Percentiles rank a stretch among this genome's conserved stretches.
phyloP scores from a whole-genome alignment of 1,284 basidiomycete species.

The Vanrija pseudolonga region DNA sequence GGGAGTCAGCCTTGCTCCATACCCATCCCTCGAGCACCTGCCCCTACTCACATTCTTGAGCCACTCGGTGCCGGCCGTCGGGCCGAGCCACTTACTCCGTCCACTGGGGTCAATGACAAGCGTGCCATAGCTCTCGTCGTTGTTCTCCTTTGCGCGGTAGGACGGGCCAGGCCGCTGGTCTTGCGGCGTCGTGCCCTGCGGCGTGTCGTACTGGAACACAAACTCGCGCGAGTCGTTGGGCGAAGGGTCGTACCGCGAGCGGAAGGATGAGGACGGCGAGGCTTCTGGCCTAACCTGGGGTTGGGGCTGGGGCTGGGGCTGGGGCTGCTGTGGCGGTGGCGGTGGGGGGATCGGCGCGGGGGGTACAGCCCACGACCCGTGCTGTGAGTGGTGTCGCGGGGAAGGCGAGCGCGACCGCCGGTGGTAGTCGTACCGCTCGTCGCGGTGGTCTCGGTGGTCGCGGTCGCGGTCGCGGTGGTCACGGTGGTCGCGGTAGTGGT shows the following conservation, averaged over 20 bases:
- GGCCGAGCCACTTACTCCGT: slow-evolving; percentile 33
- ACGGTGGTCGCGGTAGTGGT: not conserved
- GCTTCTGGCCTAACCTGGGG: too few relatives aligned
- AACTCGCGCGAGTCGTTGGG: not conserved
- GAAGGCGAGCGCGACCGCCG: not conserved
- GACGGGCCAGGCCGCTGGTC: not conserved
- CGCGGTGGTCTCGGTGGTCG: not conserved
- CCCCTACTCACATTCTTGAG: slow-evolving; percentile 28
- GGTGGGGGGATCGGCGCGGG: not conserved
- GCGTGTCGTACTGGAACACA: not conserved
- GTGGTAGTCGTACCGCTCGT: not conserved
- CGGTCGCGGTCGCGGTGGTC: not conserved
- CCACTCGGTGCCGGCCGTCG: slow-evolving; percentile 39
- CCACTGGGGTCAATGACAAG: slow-evolving; percentile 32
- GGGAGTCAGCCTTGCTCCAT: not conserved
- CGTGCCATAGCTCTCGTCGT: slow-evolving; percentile 34
- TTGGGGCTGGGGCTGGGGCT: too few relatives aligned
- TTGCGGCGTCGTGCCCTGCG: not conserved
- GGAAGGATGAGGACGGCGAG: too few relatives aligned
- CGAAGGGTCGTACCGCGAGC: not conserved
- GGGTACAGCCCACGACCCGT: not conserved
- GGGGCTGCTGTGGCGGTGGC: not conserved
- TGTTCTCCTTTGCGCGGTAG: not conserved
- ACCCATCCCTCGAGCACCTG: too few relatives aligned
- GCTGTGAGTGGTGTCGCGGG: not conserved